Evolutionary conservation across 1,284 basidiomycete genomes (phyloP), one percentile per base, ranked within the genome.

Genomic region (Takashimella tepidaria): DNA sequence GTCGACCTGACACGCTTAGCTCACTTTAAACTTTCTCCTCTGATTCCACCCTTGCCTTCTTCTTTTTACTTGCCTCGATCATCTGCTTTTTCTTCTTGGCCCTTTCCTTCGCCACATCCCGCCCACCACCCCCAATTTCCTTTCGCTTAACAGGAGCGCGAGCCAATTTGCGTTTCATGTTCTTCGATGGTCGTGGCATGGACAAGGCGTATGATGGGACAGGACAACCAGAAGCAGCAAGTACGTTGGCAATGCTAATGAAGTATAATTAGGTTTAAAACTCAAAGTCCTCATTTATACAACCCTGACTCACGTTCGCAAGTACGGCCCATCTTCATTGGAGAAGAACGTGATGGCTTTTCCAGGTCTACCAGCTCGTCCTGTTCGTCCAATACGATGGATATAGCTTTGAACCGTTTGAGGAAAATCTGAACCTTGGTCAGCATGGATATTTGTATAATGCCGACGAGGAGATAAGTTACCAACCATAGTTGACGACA

Each of bases 291-390:
- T 24, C 22, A 47, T 23, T 52, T 25, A 5, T 22, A n/a, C 19
- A 8, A 20, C n/a, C 24, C 20, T 5, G 12, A 79, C 85, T 62
- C 72, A 92, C 86, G 89, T 85, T 77, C 95, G 93, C 43, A 98
- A 79, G 75, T 88, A 90, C 1, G 89, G 87, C 0, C 85, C 88
- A 72, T 98, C 95, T 56, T 93, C 89, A 64, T 92, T 84, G 3
- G 91, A 96, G 77, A 97, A 98, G 75, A 92, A 98, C 1, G 95
- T 98, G 49, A 95, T 83, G 0, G 95, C 93, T 69, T 87, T 86
- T 8, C 95, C 95, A 62, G 89, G 84, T 47, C 87, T 82, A 1
- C 92, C 95, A 16, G 93, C 93, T 54, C 95, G 84, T 19, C 95
- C 95, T 1, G 95, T 98, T 55, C 96, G 86, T 67, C 91, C 95